phyloP scores from a whole-genome alignment of 345 rosid species.

The Clausena lansium region DNA sequence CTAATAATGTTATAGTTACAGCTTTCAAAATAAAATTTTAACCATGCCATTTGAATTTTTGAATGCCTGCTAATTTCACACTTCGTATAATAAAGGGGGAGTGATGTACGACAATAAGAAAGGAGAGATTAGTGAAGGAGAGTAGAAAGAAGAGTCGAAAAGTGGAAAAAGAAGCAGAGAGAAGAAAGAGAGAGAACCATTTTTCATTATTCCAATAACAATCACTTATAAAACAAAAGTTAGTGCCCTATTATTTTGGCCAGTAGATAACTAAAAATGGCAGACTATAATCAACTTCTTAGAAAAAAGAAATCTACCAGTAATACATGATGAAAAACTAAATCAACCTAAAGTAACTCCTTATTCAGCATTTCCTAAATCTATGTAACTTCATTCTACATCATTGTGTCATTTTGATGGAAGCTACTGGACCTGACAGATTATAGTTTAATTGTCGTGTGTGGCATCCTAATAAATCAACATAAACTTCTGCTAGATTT shows the following conservation, averaged over 20 bases:
- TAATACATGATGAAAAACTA: neutral
- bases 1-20: neutral
- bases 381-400: neutral
- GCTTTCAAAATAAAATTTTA: neutral
- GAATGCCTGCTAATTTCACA: neutral
- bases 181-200: neutral
- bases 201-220: neutral
- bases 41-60: neutral
- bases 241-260: neutral
- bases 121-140: neutral
- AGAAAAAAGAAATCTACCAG: neutral
- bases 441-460: neutral
- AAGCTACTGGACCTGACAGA: neutral
- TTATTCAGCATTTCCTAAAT: neutral
- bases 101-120: neutral
- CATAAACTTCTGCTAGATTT: neutral
- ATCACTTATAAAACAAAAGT: neutral
- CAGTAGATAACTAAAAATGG: neutral
- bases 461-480: neutral
- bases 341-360: neutral
- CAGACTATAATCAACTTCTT: neutral
- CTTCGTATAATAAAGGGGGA: neutral
- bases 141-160: neutral
- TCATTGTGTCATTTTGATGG: neutral
- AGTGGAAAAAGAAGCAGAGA: neutral